Evolutionary conservation across 2,329 filamentous ascomycete genomes (phyloP), one percentile per base, ranked within the genome.

Genomic region (Colletotrichum sublineola): DNA sequence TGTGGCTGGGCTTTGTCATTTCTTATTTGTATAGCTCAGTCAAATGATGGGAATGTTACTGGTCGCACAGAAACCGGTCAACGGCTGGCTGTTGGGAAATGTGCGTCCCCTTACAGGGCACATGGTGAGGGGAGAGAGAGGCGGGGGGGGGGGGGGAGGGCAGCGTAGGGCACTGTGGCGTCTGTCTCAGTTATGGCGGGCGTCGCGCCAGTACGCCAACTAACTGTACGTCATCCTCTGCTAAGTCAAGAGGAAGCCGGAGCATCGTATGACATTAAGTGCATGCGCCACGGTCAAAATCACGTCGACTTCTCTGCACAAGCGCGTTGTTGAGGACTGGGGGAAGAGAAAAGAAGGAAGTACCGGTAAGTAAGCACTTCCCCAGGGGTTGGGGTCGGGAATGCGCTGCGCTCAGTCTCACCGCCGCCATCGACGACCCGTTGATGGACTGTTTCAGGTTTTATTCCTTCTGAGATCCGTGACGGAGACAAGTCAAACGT

Each of bases 361-460:
- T 15, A 50, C 12, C n/a, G n/a, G n/a, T 24, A 24, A 24, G 24
- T 42, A n/a, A 31, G 46, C 18, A 5, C 31, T 8, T 63, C 46
- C 46, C 36, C n/a, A 33, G 15, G 15, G n/a, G 36, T 12, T n/a
- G 60, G 36, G 46, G 40, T n/a, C n/a, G 38, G 24, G 50, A 44
- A 36, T 29, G 53, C 60, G 69, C 69, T 63, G 53, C 60, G 69
- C 69, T 63, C 69, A 60, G 69, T 68, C 69, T 68, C 58, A 68
- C 50, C 56, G 48, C 38, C 40, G 24, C 44, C 44, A 46, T 33
- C 58, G 46, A 20, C 38, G 40, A n/a, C 58, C 65, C 36, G 42
- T 60, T 29, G 58, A 56, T 52, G 58, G 65, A 31, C 38, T 69
- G 66, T 69, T 69, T 72, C 60, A 72, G 69, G 60, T 72, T 46